Evolutionary conservation across 2,329 filamentous ascomycete genomes (phyloP).

Genomic region (Metarhizium rileyi): DNA sequence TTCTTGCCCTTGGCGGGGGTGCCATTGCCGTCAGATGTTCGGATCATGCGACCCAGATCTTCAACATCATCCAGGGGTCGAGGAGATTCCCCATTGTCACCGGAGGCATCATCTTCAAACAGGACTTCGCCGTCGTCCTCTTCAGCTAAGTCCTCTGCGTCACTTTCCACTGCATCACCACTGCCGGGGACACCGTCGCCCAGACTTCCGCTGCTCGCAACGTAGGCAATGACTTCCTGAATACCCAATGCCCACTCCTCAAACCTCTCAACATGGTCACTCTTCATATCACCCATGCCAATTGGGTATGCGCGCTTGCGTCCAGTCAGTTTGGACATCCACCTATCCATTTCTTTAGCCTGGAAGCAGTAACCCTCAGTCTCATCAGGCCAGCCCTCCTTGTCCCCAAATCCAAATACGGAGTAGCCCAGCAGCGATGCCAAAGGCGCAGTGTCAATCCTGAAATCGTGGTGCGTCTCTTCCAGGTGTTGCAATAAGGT

Average conservation of each 20-base stretch:
- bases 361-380: conserved; percentile 89
- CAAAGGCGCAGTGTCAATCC: conserved; percentile 82
- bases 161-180: conserved; percentile 76
- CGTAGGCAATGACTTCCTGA: conserved; percentile 56
- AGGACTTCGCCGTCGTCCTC: conserved; percentile 45
- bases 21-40: conserved; percentile 31
- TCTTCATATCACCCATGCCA: conserved; percentile 78
- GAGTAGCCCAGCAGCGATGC: conserved; percentile 73
- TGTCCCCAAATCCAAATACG: conserved; percentile 89
- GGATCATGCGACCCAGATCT: conserved; percentile 63
- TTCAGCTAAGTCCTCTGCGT: conserved; percentile 59
- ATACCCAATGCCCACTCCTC: conserved; percentile 72
- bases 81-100: conserved; percentile 23
- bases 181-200: conserved; percentile 65
- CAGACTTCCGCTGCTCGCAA: conserved; percentile 47
- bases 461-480: conserved; percentile 94
- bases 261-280: conserved; percentile 56
- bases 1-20: conserved; percentile 18
- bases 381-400: conserved; percentile 85
- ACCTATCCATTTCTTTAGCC: conserved; percentile 80
- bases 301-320: conserved; percentile 81
- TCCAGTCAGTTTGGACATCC: conserved; percentile 91
- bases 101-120: conserved; percentile 30
- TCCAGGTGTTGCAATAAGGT: conserved; percentile 78
- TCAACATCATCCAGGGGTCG: conserved; percentile 66